Base-by-base conservation (phyloP, 2,329 filamentous ascomycete species). In the Diaporthe eres region DNA sequence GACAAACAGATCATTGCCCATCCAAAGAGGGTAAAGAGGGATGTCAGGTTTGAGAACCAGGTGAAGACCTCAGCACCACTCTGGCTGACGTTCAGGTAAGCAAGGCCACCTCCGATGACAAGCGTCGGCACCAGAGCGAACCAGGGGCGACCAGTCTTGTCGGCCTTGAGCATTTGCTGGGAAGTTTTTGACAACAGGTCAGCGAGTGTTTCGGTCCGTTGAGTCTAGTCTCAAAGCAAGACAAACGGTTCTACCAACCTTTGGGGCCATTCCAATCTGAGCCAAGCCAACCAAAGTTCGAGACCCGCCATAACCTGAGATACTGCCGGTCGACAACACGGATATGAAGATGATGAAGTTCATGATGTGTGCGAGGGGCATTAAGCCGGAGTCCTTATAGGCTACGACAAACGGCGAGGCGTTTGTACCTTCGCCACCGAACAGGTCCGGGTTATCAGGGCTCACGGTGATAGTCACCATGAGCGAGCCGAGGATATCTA, bases 91-190 rank as follows among this genome's bases (percentile, higher is more conserved):
- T 88, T 87, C 28, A 88, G 83, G 76, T 86, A 87, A 47, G 81
- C 80, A 6, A 87, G 82, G 0, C 82, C 86, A 28, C 84, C 82
- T 9, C 85, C 89, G 55, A 90, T 86, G 12, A 88, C 77, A 65
- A 90, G 89, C 0, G 90, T 89, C 67, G 89, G 84, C 2, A 89
- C 79, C 17, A 91, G 80, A 17, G 81, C 83, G 19, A 77, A 81
- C 81, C 81, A 82, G 0, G 85, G 85, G 5, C 84, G 84, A 25
- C 84, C 85, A 3, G 63, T 76, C 53, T 78, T 81, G 76, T 86
- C 84, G 8, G 82, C 83, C 28, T 79, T 81, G 34, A 77, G 77
- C 65, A 83, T 81, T 76, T 80, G 77, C 79, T 82, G 12, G 12
- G 47, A 22, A 19, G 17, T 28, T n/a, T 17, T 44, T 4, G 17